Evolutionary conservation across 2,329 filamentous ascomycete species (phyloP), one percentile per base, ranked within the genome.

Genomic region (Aureobasidium namibiae): DNA sequence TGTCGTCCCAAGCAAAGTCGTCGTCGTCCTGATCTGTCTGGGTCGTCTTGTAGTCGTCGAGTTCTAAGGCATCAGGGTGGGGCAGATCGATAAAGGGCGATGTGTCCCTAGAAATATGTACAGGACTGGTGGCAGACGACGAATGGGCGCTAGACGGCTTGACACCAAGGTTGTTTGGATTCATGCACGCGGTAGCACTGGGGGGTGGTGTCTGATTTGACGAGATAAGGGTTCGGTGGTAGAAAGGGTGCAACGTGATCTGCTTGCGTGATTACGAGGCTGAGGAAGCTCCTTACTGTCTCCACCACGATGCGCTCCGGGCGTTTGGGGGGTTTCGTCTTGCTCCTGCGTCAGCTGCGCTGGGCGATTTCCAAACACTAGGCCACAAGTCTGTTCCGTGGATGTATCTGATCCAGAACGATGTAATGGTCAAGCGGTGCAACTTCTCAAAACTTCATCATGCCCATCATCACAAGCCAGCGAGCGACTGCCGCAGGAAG

Each of bases 1-100:
- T 71, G 63, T 75, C 73, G 71, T 75, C 74, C 76, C 74, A 76
- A 61, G 73, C 70, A 62, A 75, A 76, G 29, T 72, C 73, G 67
- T 72, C 66, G 53, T 60, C 61, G 21, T 60, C 48, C 4, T 48
- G 62, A 24, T 54, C n/a, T 44, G 18, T 6, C 45, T 14, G 44
- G 39, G 13, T 44, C n/a, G n/a, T 44, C 18, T 58, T 53, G 44
- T 57, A 57, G 31, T 52, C 62, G 24, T 64, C 52, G 33, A 57
- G 54, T 23, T 57, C 54, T 14, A 57, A 33, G 34, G 54, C 54
- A 48, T 61, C 56, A 16, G 62, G 61, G 57, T 60, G 63, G 9
- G 67, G 63, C 7, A 70, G 67, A 23, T 66, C 49, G 29, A 59
- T 58, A 54, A 70, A 69, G 14, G 69, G 69, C 18, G 63, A 69